Evolutionary conservation across 176 grass and related monocot species (phyloP).

Genomic region (Zea luxurians): DNA sequence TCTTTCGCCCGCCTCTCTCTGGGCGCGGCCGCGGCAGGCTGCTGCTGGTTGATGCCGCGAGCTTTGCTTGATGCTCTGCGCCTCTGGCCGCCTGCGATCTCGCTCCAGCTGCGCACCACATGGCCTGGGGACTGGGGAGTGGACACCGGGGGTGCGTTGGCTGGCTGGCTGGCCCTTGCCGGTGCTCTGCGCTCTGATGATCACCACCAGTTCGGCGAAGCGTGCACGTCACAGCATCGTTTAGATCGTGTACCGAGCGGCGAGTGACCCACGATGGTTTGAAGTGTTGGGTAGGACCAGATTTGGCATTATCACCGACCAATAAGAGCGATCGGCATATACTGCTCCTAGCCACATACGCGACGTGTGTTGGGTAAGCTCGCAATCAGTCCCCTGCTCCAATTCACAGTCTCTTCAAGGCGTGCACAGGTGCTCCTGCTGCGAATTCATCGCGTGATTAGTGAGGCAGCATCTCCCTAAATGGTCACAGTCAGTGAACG

Average conservation of each 20-base stretch:
- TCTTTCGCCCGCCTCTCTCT: too few relatives aligned
- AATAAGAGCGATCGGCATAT: too few relatives aligned
- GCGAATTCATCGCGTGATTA: background rate
- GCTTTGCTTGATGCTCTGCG: too few relatives aligned
- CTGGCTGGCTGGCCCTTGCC: too few relatives aligned
- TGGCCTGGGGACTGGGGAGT: background rate
- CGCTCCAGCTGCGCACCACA: conserved; percentile 20
- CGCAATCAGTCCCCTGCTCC: conserved; percentile 28
- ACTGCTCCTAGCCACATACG: too few relatives aligned
- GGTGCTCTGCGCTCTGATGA: background rate
- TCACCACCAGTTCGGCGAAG: conserved; percentile 21
- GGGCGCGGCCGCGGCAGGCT: too few relatives aligned
- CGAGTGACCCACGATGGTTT: background rate
- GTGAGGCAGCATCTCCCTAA: background rate
- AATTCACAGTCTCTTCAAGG: background rate
- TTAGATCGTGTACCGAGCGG: background rate
- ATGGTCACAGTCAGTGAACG: background rate
- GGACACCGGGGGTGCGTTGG: too few relatives aligned
- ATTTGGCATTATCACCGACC: background rate
- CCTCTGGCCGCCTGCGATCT: too few relatives aligned
- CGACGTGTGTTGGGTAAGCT: background rate
- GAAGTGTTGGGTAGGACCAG: background rate
- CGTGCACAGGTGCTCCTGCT: background rate
- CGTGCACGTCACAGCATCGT: conserved; percentile 5
- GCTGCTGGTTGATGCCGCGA: too few relatives aligned